phyloP scores from a whole-genome alignment of 768 basidiomycete genomes.

The Russula olivacea region DNA sequence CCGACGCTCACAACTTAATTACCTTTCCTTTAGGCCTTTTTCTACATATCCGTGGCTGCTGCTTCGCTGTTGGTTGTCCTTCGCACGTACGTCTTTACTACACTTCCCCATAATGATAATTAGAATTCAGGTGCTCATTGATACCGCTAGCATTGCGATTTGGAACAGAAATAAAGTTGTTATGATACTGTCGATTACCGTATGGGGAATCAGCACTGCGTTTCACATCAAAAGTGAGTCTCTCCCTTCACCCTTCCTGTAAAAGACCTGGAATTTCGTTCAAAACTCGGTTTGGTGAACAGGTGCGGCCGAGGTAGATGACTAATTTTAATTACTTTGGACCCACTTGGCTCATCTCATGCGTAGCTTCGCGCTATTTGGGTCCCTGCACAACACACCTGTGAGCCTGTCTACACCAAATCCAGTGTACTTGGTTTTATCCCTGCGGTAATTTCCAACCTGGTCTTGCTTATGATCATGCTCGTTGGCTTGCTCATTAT shows the following conservation, averaged over 20 bases:
- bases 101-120: background rate
- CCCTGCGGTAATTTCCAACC: background rate
- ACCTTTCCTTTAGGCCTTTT: background rate
- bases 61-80: background rate
- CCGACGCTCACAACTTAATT: background rate
- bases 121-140: background rate
- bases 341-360: background rate
- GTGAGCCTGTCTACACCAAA: background rate
- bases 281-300: background rate
- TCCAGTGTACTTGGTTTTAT: background rate
- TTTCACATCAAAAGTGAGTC: background rate
- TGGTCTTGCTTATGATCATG: slow-evolving; percentile 6
- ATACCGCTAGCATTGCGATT: background rate
- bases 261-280: background rate
- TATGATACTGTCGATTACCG: background rate
- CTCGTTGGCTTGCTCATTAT: background rate
- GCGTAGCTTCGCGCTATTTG: background rate
- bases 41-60: background rate
- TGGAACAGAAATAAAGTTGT: slow-evolving; percentile 1
- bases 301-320: background rate
- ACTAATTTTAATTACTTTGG: background rate
- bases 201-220: background rate
- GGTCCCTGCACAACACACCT: background rate
- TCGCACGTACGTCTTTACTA: background rate
- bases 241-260: background rate